phyloP scores from a whole-genome alignment of 2,329 filamentous ascomycete species.

The Stagonosporopsis chrysanthemi region DNA sequence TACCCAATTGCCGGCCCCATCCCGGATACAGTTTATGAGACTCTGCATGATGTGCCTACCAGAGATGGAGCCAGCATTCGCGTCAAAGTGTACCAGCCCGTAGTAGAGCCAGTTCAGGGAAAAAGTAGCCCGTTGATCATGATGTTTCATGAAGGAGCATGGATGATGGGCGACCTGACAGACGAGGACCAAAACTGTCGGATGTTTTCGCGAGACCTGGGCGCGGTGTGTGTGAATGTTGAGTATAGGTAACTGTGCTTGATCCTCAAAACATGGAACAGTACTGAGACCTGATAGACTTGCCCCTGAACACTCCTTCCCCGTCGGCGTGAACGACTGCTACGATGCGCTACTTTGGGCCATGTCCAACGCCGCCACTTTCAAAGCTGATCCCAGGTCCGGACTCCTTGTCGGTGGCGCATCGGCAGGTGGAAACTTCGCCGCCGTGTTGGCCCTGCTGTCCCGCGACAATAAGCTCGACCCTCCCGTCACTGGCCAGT shows the following conservation, averaged over 20 bases:
- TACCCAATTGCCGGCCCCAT: slow-evolving; percentile 44
- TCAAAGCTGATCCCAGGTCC: slow-evolving; percentile 53
- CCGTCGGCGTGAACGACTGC: slow-evolving; percentile 57
- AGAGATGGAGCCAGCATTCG: slow-evolving; percentile 37
- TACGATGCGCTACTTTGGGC: slow-evolving; percentile 58
- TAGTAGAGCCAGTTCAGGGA: slow-evolving; percentile 25
- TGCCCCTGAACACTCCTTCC: slow-evolving; percentile 61
- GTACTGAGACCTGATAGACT: slow-evolving; percentile 40
- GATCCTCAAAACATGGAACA: not conserved
- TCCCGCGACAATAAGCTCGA: slow-evolving; percentile 52
- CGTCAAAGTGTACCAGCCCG: slow-evolving; percentile 40
- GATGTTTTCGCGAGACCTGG: slow-evolving; percentile 47
- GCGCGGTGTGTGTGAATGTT: slow-evolving; percentile 57
- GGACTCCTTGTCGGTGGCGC: slow-evolving; percentile 62
- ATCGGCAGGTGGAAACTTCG: slow-evolving; percentile 62
- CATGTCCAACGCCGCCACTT: slow-evolving; percentile 30
- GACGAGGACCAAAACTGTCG: slow-evolving; percentile 55
- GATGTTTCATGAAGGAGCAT: slow-evolving; percentile 56
- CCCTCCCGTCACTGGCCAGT: slow-evolving; percentile 56
- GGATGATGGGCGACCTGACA: slow-evolving; percentile 53
- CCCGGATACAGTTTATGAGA: slow-evolving; percentile 38
- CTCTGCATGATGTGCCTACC: slow-evolving; percentile 33
- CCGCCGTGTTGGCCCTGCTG: slow-evolving; percentile 56
- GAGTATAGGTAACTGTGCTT: slow-evolving; percentile 55
- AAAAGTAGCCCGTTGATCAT: slow-evolving; percentile 39